These are phyloP conservation scores for Croton setiger DNA, from an alignment of 441 rosid genomes.

Conservation along the genomic window DNA sequence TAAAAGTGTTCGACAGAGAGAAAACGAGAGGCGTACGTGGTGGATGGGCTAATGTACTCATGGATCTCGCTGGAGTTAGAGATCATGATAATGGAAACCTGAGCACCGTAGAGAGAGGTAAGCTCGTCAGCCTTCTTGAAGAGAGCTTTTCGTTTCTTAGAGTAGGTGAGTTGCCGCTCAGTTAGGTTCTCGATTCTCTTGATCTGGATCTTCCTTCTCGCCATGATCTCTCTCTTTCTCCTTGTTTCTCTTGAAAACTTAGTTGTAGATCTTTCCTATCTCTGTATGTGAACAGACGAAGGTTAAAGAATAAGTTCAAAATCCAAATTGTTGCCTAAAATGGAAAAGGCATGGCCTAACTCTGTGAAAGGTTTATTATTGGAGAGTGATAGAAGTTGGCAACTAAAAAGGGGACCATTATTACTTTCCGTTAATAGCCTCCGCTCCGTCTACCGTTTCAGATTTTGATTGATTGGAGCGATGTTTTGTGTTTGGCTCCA, in stretches of 20 bases:
- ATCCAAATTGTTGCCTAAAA: slow-evolving; percentile 37
- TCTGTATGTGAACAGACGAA: not conserved
- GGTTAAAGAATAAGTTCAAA: not conserved
- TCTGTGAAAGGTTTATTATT: slow-evolving; percentile 27
- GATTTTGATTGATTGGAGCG: too few relatives aligned
- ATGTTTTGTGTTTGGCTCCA: too few relatives aligned
- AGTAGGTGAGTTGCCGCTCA: slow-evolving; percentile 55
- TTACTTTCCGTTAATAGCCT: slow-evolving; percentile 5
- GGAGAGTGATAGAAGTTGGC: slow-evolving; percentile 14
- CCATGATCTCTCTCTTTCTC: slow-evolving; percentile 21
- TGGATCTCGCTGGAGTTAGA: slow-evolving; percentile 39
- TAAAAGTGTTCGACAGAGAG: not conserved
- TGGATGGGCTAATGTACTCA: slow-evolving; percentile 41
- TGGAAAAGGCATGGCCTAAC: slow-evolving; percentile 27
- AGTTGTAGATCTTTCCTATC: not conserved
- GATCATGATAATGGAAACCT: slow-evolving; percentile 49
- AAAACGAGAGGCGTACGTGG: slow-evolving; percentile 25
- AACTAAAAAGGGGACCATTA: slow-evolving; percentile 15
- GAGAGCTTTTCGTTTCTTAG: slow-evolving; percentile 49
- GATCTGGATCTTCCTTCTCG: slow-evolving; percentile 59
- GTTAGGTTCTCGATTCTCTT: slow-evolving; percentile 55
- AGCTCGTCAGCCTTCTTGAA: slow-evolving; percentile 61
- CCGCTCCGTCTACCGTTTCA: not conserved
- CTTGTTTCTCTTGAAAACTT: not conserved
- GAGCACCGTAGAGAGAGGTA: slow-evolving; percentile 55